Conservation (phyloP, 1,284 basidiomycete species). For the Moesziomyces sp. region DNA sequence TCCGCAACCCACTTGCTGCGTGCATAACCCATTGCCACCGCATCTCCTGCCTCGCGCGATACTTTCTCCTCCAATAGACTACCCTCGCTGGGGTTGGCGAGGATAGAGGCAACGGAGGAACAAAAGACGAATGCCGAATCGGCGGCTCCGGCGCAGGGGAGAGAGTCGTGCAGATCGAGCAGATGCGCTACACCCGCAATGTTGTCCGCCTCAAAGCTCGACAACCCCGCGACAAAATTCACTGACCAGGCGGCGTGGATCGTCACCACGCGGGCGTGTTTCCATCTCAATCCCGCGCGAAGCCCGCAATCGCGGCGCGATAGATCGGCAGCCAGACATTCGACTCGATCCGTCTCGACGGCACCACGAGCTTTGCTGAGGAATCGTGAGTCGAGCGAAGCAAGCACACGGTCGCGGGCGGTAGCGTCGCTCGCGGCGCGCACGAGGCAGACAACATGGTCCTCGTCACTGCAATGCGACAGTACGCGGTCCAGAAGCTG, state of each 20-base stretch:
- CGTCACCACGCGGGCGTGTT: constrained; percentile 8
- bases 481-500: constrained; percentile 73
- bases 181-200: constrained; percentile 32
- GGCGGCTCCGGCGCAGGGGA: constrained; percentile 38
- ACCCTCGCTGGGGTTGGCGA: constrained; percentile 65
- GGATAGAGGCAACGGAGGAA: constrained; percentile 72
- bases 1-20: constrained; percentile 75
- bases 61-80: constrained; percentile 4
- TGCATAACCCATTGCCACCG: constrained; percentile 41
- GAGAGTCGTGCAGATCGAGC: constrained; percentile 59
- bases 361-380: constrained; percentile 47
- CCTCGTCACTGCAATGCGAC: constrained; percentile 39
- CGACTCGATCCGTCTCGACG: constrained; percentile 19
- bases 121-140: constrained; percentile 68
- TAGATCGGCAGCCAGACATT: constrained; percentile 43
- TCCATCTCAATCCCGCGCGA: not conserved
- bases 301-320: constrained; percentile 17
- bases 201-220: constrained; percentile 46
- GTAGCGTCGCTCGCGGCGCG: constrained; percentile 70
- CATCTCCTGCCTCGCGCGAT: constrained; percentile 6
- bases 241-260: constrained; percentile 60
- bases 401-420: constrained; percentile 68
- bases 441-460: constrained; percentile 72
- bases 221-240: constrained; percentile 51
- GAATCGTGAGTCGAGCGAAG: constrained; percentile 62